Conservation (phyloP, 148 eudicot species). For the Chenopodium formosanum region DNA sequence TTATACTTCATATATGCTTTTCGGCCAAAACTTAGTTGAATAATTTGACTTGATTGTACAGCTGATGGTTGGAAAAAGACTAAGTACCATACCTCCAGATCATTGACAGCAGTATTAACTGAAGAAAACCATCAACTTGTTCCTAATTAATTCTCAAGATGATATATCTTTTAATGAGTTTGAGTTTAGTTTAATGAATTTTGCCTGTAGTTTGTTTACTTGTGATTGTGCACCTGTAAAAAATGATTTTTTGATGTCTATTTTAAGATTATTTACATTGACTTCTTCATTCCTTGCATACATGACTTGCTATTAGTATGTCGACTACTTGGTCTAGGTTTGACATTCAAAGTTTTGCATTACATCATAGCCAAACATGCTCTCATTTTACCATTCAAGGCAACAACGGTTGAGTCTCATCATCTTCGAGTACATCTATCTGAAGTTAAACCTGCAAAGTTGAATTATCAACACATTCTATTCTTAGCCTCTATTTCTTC, state of each 20-base stretch:
- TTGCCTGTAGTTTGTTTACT: background rate
- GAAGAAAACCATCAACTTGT: conserved; percentile 4
- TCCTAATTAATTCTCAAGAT: no score
- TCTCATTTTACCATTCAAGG: background rate
- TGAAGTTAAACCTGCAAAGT: background rate
- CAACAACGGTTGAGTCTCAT: background rate
- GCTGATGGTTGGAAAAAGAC: background rate
- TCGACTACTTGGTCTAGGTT: conserved; percentile 22
- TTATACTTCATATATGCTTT: background rate
- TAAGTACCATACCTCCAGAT: background rate
- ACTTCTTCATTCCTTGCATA: conserved; percentile 10
- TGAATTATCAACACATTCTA: background rate
- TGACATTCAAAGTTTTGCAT: background rate
- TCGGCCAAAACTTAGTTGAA: background rate
- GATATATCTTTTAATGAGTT: background rate
- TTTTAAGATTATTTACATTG: conserved; percentile 7
- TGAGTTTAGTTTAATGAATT: background rate
- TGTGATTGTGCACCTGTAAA: background rate
- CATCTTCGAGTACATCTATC: background rate
- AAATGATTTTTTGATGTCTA: background rate
- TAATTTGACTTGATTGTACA: background rate
- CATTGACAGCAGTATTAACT: background rate
- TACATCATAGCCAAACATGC: conserved; percentile 1
- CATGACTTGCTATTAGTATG: conserved; percentile 3
- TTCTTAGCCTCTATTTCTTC: background rate